phyloP scores from a whole-genome alignment of 2,329 filamentous ascomycete genomes.

The Epichloe sp. region DNA sequence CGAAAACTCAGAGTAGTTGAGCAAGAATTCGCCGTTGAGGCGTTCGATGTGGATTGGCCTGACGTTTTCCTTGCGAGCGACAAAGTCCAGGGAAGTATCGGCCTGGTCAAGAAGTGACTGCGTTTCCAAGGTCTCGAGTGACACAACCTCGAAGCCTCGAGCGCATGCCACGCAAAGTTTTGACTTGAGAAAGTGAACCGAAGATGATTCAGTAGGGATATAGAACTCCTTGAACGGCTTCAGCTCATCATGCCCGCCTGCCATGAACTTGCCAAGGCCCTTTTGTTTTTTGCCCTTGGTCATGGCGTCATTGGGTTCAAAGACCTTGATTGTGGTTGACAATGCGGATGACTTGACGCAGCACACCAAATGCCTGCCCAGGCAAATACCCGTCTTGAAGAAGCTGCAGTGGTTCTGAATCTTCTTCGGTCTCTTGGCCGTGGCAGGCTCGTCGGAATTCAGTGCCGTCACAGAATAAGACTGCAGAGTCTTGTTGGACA shows the following conservation, averaged over 20 bases:
- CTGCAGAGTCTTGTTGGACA: constrained; percentile 84
- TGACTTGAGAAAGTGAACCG: constrained; percentile 92
- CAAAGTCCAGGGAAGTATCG: constrained; percentile 94
- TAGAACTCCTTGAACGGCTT: constrained; percentile 99
- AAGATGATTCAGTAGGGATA: constrained; percentile 95
- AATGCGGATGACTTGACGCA: constrained; percentile 90
- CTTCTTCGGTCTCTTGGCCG: constrained; percentile 81
- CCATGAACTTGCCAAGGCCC: constrained; percentile 91
- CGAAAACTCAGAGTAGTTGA: constrained; percentile 97
- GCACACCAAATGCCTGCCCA: constrained; percentile 88
- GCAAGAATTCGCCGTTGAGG: constrained; percentile 88
- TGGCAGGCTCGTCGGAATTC: constrained; percentile 67
- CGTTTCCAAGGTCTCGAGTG: constrained; percentile 91
- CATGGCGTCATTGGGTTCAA: constrained; percentile 90
- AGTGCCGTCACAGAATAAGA: constrained; percentile 82
- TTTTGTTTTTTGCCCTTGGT: constrained; percentile 92
- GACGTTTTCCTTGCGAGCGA: constrained; percentile 83
- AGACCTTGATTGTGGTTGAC: constrained; percentile 97
- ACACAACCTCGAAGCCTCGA: constrained; percentile 92
- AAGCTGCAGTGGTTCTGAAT: constrained; percentile 97
- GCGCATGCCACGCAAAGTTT: constrained; percentile 95
- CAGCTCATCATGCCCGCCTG: constrained; percentile 80
- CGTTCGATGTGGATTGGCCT: constrained; percentile 96
- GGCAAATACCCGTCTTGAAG: constrained; percentile 93
- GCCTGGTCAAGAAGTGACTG: constrained; percentile 95